Evolutionary conservation across 192 early-diverging fungal species (phyloP).

Genomic region (Entomortierella beljakovae): DNA sequence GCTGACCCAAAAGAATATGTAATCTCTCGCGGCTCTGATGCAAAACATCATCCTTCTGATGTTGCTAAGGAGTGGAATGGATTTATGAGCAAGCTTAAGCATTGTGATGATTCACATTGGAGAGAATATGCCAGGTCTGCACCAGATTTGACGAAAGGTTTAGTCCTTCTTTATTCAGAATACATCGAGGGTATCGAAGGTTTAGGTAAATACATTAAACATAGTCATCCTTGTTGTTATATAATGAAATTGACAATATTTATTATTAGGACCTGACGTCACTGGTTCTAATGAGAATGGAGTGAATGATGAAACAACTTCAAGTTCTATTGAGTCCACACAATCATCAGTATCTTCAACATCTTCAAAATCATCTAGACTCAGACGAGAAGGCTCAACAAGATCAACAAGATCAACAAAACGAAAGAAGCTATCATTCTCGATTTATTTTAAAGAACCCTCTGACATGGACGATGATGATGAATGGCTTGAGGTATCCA

Average conservation of each 20-base stretch:
- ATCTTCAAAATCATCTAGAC: background rate
- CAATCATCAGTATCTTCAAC: slow-evolving; percentile 2
- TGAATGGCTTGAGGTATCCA: slow-evolving; percentile 4
- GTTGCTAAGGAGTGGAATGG: slow-evolving; percentile 5
- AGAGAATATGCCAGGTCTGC: background rate
- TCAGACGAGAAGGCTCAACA: background rate
- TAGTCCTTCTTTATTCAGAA: background rate
- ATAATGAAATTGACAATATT: background rate
- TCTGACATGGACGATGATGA: background rate
- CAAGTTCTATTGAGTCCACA: background rate
- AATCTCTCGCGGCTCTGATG: background rate
- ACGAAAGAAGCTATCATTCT: slow-evolving; percentile 5
- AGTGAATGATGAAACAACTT: background rate
- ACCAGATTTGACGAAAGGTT: background rate
- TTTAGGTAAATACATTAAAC: background rate
- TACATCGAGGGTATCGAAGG: background rate
- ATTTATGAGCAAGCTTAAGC: slow-evolving; percentile 1
- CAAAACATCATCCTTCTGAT: background rate
- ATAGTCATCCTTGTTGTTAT: background rate
- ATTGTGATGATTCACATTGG: slow-evolving; percentile 2
- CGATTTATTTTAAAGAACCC: background rate
- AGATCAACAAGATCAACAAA: slow-evolving; percentile 4
- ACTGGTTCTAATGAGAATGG: background rate
- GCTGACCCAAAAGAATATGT: slow-evolving; percentile 6
- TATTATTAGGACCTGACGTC: too few relatives aligned